Evolutionary conservation across 495 filamentous ascomycete genomes (phyloP).

Genomic region (Haplographium delicatum): DNA sequence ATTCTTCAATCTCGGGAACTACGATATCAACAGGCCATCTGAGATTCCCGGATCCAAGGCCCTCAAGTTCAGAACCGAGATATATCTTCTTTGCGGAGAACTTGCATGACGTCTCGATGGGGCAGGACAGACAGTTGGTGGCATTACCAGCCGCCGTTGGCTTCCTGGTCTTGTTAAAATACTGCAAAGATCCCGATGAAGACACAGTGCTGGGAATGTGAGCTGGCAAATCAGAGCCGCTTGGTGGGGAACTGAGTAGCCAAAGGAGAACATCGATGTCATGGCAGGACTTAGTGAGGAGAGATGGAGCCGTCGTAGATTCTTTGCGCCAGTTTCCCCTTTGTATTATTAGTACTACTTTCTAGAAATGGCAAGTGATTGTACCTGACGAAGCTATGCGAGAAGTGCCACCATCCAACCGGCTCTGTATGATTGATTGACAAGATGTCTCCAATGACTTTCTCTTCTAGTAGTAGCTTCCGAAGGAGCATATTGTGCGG

Average conservation of each 20-base stretch:
- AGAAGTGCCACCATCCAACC: constrained; percentile 94
- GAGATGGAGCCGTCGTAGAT: constrained; percentile 61
- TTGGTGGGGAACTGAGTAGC: constrained; percentile 67
- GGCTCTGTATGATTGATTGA: constrained; percentile 90
- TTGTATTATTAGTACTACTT: background rate
- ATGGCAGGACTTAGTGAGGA: constrained; percentile 92
- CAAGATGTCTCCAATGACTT: constrained; percentile 77
- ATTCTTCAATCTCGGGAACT: constrained; percentile 83
- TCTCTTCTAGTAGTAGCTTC: constrained; percentile 66
- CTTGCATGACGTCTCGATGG: constrained; percentile 63
- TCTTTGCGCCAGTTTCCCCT: constrained; percentile 89
- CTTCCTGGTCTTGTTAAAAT: constrained; percentile 70
- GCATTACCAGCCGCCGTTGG: constrained; percentile 64
- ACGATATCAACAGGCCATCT: constrained; percentile 86
- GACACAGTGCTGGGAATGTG: constrained; percentile 72
- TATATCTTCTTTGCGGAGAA: constrained; percentile 86
- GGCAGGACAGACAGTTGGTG: constrained; percentile 85
- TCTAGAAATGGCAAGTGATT: constrained; percentile 6
- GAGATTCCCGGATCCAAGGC: constrained; percentile 48
- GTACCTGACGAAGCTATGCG: constrained; percentile 82
- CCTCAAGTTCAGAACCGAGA: constrained; percentile 40
- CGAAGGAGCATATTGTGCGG: constrained; percentile 86
- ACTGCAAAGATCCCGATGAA: constrained; percentile 65
- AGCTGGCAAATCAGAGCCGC: constrained; percentile 35
- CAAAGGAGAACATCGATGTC: constrained; percentile 90